Percentiles rank a stretch among this genome's conserved stretches.
Conservation (phyloP, 495 filamentous ascomycete species). For the Aspergillus homomorphus region DNA sequence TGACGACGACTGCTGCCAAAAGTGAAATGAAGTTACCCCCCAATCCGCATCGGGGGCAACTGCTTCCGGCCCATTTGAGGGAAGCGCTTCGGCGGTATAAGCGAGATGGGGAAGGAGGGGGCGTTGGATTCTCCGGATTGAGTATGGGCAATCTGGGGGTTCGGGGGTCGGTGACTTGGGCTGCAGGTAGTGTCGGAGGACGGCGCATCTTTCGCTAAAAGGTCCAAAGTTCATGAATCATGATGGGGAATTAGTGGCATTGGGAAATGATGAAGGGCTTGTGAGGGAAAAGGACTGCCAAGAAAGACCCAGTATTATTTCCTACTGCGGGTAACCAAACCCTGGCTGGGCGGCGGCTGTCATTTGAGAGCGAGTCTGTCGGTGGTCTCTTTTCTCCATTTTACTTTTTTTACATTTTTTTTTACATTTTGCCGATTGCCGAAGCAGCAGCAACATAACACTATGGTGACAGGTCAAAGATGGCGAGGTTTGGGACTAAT, state of each 20-base stretch:
- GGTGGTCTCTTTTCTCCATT: too few species aligned
- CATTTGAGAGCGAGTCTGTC: neutral
- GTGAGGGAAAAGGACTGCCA: neutral
- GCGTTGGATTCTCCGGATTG: slow-evolving; percentile 69
- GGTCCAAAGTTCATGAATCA: neutral
- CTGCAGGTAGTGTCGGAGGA: slow-evolving; percentile 47
- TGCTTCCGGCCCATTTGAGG: slow-evolving; percentile 78
- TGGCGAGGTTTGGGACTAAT: neutral
- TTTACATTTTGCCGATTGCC: too few species aligned
- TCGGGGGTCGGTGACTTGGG: slow-evolving; percentile 59
- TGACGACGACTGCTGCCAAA: slow-evolving; percentile 15
- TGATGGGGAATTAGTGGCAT: neutral
- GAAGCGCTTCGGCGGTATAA: slow-evolving; percentile 75
- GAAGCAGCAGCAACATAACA: too few species aligned
- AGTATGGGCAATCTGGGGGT: slow-evolving; percentile 67
- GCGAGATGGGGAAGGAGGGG: slow-evolving; percentile 60
- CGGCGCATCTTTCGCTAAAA: slow-evolving; percentile 59
- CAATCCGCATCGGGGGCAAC: slow-evolving; percentile 60
- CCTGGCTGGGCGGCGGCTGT: neutral
- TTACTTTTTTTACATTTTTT: too few species aligned
- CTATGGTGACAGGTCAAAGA: neutral
- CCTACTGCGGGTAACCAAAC: neutral
- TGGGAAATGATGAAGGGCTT: neutral
- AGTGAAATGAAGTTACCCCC: slow-evolving; percentile 37
- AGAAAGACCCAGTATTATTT: neutral